Conservation (phyloP, 2,329 filamentous ascomycete species). For the Lasiodiplodia citricola region DNA sequence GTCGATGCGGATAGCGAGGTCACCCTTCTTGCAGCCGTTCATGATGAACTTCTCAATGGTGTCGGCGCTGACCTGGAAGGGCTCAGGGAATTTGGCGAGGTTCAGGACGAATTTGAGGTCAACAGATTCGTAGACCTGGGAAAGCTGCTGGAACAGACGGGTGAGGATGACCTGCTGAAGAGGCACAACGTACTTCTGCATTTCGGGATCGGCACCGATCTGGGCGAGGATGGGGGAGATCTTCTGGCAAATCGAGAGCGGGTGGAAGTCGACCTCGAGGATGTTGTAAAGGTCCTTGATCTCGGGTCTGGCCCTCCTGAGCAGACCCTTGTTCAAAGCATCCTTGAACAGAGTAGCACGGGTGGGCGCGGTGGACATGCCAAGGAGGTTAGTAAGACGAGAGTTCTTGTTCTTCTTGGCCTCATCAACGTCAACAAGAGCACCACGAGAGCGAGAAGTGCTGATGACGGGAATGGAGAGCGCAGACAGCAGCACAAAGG, state of each 20-base stretch:
- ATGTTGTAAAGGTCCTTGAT: slow-evolving; percentile 98
- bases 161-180: slow-evolving; percentile 99
- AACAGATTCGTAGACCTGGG: slow-evolving; percentile 98
- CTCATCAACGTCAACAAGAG: slow-evolving; percentile 95
- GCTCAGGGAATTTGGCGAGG: slow-evolving; percentile 93
- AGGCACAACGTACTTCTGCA: slow-evolving; percentile 95
- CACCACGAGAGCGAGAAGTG: slow-evolving; percentile 93
- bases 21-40: slow-evolving; percentile 99
- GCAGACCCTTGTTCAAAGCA: slow-evolving; percentile 89
- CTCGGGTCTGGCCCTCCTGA: slow-evolving; percentile 90
- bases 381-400: slow-evolving; percentile 91
- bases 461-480: slow-evolving; percentile 99
- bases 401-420: slow-evolving; percentile 99
- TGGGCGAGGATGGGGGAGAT: slow-evolving; percentile 94
- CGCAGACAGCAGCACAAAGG: slow-evolving; percentile 92
- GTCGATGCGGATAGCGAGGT: slow-evolving; percentile 93
- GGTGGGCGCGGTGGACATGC: slow-evolving; percentile 88
- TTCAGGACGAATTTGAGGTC: slow-evolving; percentile 92
- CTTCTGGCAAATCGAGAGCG: slow-evolving; percentile 97
- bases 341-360: slow-evolving; percentile 93
- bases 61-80: slow-evolving; percentile 87
- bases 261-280: slow-evolving; percentile 98
- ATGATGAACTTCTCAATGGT: slow-evolving; percentile 99
- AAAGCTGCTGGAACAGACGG: slow-evolving; percentile 97
- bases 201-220: slow-evolving; percentile 91